A percentile compares a stretch with the other conserved stretches of the same genome.
Evolutionary conservation across 306 rosid species (phyloP).

Genomic region (Citrullus colocynthis): DNA sequence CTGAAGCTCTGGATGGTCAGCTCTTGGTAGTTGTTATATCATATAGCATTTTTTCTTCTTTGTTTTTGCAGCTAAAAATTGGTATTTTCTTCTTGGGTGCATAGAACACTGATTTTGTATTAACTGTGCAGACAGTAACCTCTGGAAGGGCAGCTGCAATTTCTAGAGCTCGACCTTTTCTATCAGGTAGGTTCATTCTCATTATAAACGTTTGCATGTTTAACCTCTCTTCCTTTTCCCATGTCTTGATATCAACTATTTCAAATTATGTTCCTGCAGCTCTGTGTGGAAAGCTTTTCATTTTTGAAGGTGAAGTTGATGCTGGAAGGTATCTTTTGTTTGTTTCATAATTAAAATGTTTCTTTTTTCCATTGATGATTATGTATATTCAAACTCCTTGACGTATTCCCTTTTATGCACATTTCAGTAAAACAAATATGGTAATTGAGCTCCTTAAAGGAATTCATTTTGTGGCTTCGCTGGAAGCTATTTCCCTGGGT

Average conservation of each 20-base stretch:
- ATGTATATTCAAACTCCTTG: background rate
- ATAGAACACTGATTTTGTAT: constrained; percentile 3
- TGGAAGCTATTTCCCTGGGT: constrained; percentile 90
- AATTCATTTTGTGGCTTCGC: constrained; percentile 68
- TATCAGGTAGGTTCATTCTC: constrained; percentile 41
- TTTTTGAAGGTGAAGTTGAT: constrained; percentile 83
- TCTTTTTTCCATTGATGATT: background rate
- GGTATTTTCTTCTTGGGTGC: background rate
- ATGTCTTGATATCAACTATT: constrained; percentile 3
- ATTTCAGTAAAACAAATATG: constrained; percentile 57
- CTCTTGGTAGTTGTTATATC: constrained; percentile 38
- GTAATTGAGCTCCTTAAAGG: constrained; percentile 68
- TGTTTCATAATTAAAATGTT: constrained; percentile 1
- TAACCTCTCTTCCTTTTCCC: background rate
- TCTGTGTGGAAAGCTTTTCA: constrained; percentile 71
- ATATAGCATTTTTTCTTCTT: background rate
- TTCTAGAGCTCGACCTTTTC: constrained; percentile 55
- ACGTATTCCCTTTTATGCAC: background rate
- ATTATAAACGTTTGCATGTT: background rate
- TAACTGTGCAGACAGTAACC: constrained; percentile 39
- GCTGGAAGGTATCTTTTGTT: constrained; percentile 62
- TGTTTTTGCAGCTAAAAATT: background rate
- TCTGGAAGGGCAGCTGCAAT: constrained; percentile 71
- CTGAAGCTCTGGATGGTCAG: constrained; percentile 53
- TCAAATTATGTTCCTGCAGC: constrained; percentile 37